Percentiles rank a stretch among this genome's conserved stretches.
Conservation (phyloP, 768 basidiomycete genomes). For the Naganishia randhawae region DNA sequence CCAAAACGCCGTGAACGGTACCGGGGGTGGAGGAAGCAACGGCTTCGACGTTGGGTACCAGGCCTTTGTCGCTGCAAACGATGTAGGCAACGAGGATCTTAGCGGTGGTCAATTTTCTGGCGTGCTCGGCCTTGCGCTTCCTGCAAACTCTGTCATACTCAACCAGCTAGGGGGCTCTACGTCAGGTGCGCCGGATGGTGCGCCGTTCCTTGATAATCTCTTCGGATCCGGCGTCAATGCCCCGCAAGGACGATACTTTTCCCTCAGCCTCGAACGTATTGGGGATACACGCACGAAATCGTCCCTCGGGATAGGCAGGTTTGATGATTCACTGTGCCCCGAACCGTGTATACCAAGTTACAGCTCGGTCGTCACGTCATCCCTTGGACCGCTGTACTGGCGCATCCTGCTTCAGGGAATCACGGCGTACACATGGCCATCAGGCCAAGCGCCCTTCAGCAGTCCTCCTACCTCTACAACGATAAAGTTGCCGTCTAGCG, state of each 20-base stretch:
- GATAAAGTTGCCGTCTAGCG: conserved; percentile 28
- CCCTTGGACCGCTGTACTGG: conserved; percentile 39
- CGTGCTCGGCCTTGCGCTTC: conserved; percentile 45
- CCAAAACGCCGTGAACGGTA: conserved; percentile 27
- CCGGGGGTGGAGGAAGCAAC: conserved; percentile 23
- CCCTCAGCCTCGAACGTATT: conserved; percentile 42
- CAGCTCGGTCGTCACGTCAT: conserved; percentile 41
- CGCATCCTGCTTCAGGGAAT: conserved; percentile 40
- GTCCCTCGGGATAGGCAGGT: conserved; percentile 40
- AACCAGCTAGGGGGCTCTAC: conserved; percentile 44
- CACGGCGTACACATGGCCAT: conserved; percentile 18
- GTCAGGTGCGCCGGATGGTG: conserved; percentile 45
- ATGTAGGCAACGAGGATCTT: conserved; percentile 42
- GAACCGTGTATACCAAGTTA: conserved; percentile 41
- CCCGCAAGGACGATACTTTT: conserved; percentile 42
- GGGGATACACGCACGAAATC: conserved; percentile 47
- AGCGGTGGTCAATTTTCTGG: conserved; percentile 42
- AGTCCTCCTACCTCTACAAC: background rate
- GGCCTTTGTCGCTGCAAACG: conserved; percentile 43
- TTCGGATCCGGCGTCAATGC: conserved; percentile 44
- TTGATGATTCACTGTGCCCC: conserved; percentile 35
- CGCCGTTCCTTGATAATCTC: conserved; percentile 48
- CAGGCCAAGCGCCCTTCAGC: conserved; percentile 7
- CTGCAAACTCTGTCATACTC: conserved; percentile 46
- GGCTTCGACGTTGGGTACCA: conserved; percentile 47